Evolutionary conservation across 2,329 filamentous ascomycete species (phyloP).

Genomic region (Aureobasidium uvarum): DNA sequence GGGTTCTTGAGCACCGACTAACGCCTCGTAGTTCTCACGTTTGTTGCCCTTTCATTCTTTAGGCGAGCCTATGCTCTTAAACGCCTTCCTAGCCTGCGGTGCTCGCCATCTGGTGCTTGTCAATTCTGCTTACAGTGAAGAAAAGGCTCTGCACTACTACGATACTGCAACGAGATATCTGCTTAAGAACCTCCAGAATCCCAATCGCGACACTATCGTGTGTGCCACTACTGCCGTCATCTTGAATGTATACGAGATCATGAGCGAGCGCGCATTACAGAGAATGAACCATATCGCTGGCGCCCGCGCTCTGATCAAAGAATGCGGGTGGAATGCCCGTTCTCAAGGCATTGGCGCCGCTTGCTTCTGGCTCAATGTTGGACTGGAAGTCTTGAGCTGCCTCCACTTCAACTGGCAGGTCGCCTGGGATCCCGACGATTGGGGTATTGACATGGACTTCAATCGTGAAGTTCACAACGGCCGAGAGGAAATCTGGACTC

Average conservation of each 20-base stretch:
- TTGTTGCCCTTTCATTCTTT: conserved; percentile 80
- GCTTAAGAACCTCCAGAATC: conserved; percentile 74
- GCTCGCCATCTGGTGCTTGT: conserved; percentile 75
- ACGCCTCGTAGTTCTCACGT: conserved; percentile 64
- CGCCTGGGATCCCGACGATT: conserved; percentile 85
- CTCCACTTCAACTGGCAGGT: conserved; percentile 83
- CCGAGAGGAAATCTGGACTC: conserved; percentile 80
- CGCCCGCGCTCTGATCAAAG: conserved; percentile 79
- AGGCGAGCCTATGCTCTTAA: conserved; percentile 80
- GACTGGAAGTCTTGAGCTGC: conserved; percentile 85
- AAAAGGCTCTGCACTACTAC: conserved; percentile 79
- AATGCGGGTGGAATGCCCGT: conserved; percentile 82
- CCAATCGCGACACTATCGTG: conserved; percentile 76
- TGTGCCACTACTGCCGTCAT: conserved; percentile 86
- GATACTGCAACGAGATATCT: conserved; percentile 79
- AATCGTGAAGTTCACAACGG: conserved; percentile 56
- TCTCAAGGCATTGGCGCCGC: conserved; percentile 77
- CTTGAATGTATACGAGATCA: conserved; percentile 88
- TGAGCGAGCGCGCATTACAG: conserved; percentile 75
- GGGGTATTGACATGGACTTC: conserved; percentile 81
- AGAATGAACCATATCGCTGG: conserved; percentile 89
- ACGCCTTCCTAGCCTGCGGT: conserved; percentile 85
- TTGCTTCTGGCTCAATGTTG: conserved; percentile 93
- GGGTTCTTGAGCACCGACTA: neutral
- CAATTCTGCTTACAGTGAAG: conserved; percentile 67